A percentile compares a stretch with the other conserved stretches of the same genome.
These are phyloP conservation scores for Plasmodium reichenowi DNA, from an alignment of 169 alveolate species.

Conservation along the genomic window DNA sequence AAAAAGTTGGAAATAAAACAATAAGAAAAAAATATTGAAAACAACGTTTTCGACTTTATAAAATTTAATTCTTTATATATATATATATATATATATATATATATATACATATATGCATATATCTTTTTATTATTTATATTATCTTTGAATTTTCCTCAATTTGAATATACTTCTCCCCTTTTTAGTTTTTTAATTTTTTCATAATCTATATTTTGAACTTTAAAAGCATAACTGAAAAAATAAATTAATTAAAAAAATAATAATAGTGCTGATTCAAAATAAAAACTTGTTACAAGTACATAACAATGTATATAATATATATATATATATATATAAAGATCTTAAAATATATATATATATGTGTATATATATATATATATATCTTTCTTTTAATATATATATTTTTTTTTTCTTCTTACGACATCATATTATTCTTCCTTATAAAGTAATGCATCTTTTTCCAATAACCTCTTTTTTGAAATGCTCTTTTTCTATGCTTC, in stretches of 20 bases:
- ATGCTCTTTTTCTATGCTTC: constrained; percentile 56
- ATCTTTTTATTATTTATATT: too few species aligned
- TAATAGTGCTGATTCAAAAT: background rate
- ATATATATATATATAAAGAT: background rate
- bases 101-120: too few species aligned
- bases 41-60: background rate
- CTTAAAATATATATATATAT: background rate
- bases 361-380: background rate
- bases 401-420: constrained; percentile 2
- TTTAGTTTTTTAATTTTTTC: constrained; percentile 68
- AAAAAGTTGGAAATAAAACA: background rate
- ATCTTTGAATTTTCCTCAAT: constrained; percentile 7
- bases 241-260: background rate
- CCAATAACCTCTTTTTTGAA: constrained; percentile 76
- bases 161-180: constrained; percentile 72
- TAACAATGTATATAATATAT: background rate
- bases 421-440: constrained; percentile 61
- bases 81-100: too few species aligned
- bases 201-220: constrained; percentile 70
- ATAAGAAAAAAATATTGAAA: background rate
- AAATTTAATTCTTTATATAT: background rate
- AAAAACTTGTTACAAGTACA: background rate
- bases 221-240: constrained; percentile 58
- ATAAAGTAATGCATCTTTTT: constrained; percentile 69
- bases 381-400: background rate